phyloP scores from a whole-genome alignment of 2,329 filamentous ascomycete species.

The Cercospora janseana region DNA sequence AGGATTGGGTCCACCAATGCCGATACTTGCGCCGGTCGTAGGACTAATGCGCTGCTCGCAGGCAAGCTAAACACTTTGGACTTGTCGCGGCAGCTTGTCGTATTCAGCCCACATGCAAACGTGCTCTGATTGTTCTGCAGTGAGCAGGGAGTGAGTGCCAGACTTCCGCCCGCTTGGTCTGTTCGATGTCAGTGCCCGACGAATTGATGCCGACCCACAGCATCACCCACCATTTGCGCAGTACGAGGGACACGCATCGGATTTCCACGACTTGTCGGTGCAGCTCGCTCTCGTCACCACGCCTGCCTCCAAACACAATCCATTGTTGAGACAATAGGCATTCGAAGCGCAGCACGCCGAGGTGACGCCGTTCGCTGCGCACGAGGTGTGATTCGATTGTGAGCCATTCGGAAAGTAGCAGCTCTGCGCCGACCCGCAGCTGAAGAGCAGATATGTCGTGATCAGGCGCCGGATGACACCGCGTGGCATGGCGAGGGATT shows the following conservation, averaged over 20 bases:
- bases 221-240: conserved; percentile 31
- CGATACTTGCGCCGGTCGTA: conserved; percentile 34
- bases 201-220: conserved; percentile 10
- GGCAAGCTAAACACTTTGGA: conserved; percentile 32
- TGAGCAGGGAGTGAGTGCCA: conserved; percentile 33
- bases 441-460: conserved; percentile 16
- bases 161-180: conserved; percentile 17
- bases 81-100: conserved; percentile 25
- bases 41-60: conserved; percentile 27
- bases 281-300: conserved; percentile 35
- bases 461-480: conserved; percentile 18
- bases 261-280: conserved; percentile 36
- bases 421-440: conserved; percentile 23
- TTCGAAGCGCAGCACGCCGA: conserved; percentile 34
- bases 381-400: conserved; percentile 30
- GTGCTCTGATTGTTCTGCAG: conserved; percentile 24
- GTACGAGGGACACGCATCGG: conserved; percentile 32
- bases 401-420: conserved; percentile 36
- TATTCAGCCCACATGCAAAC: conserved; percentile 36
- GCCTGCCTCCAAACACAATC: conserved; percentile 35
- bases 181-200: too few relatives aligned
- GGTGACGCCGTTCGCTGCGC: conserved; percentile 15
- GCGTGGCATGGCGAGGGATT: conserved; percentile 17
- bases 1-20: conserved; percentile 27
- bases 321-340: conserved; percentile 36